Conservation (phyloP, 768 basidiomycete species). For the Neoboletus magnificus region DNA sequence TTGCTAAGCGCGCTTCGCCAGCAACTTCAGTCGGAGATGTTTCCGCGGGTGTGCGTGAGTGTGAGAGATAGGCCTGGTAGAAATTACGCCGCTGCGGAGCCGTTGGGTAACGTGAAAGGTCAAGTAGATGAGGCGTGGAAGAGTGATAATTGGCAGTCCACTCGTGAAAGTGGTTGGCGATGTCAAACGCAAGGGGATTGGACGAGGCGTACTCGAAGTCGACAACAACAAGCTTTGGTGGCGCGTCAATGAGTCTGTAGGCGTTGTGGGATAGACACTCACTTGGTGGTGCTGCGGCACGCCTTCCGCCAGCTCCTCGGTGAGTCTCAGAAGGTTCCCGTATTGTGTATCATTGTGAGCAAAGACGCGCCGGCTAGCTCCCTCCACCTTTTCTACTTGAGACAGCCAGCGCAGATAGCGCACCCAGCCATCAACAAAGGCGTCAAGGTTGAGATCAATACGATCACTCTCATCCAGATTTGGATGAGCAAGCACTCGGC, state of each 20-base stretch:
- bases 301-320: slow-evolving; percentile 45
- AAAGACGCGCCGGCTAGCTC: slow-evolving; percentile 67
- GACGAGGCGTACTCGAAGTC: slow-evolving; percentile 97
- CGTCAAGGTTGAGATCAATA: slow-evolving; percentile 58
- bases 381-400: slow-evolving; percentile 52
- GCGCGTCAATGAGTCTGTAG: slow-evolving; percentile 11
- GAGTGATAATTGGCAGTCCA: slow-evolving; percentile 93
- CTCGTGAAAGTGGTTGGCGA: slow-evolving; percentile 96
- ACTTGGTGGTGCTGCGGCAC: slow-evolving; percentile 77
- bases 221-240: slow-evolving; percentile 81
- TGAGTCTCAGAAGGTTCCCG: slow-evolving; percentile 83
- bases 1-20: slow-evolving; percentile 45
- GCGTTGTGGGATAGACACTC: slow-evolving; percentile 20
- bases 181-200: slow-evolving; percentile 92
- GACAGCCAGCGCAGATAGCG: slow-evolving; percentile 70
- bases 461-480: slow-evolving; percentile 43
- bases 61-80: slow-evolving; percentile 76
- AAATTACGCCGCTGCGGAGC: slow-evolving; percentile 73
- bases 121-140: slow-evolving; percentile 62
- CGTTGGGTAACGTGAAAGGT: slow-evolving; percentile 68
- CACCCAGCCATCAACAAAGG: slow-evolving; percentile 62
- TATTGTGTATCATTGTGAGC: slow-evolving; percentile 96
- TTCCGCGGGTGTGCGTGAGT: slow-evolving; percentile 35
- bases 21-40: slow-evolving; percentile 20
- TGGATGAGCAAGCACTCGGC: slow-evolving; percentile 68